Conservation (phyloP, 1,139 yeast species). For the Candida labiduridarum region DNA sequence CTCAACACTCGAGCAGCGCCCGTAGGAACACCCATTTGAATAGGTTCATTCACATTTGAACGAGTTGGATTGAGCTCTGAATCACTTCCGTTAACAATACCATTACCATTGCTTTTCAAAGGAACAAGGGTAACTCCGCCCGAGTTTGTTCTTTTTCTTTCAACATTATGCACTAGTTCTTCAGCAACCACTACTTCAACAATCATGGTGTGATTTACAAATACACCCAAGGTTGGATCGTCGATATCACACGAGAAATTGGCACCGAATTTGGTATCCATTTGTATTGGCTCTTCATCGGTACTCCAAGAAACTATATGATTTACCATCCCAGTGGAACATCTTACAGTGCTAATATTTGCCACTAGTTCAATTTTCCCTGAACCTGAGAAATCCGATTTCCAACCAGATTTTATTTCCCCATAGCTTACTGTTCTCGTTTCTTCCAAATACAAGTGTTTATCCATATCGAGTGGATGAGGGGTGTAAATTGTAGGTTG, state of each 20-base stretch:
- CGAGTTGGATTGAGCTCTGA: constrained; percentile 5
- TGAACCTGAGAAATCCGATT: constrained; percentile 75
- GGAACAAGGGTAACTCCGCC: constrained; percentile 26
- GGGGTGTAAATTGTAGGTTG: constrained; percentile 11
- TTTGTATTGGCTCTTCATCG: constrained; percentile 28
- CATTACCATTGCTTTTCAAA: constrained; percentile 20
- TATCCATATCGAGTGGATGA: constrained; percentile 16
- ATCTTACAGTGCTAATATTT: constrained; percentile 58
- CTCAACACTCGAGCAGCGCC: constrained; percentile 94
- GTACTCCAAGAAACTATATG: constrained; percentile 33
- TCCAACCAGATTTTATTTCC: constrained; percentile 90
- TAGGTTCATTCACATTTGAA: neutral
- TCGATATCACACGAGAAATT: constrained; percentile 78
- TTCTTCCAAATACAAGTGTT: constrained; percentile 66
- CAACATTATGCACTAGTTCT: constrained; percentile 57
- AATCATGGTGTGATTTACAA: constrained; percentile 71
- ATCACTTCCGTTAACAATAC: neutral
- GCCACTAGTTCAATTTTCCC: constrained; percentile 81
- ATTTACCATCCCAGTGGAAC: constrained; percentile 55
- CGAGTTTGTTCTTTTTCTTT: constrained; percentile 16
- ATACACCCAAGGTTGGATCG: constrained; percentile 79
- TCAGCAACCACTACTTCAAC: constrained; percentile 94
- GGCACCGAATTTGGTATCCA: constrained; percentile 42
- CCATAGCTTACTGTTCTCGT: constrained; percentile 73
- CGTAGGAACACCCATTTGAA: constrained; percentile 61